Evolutionary conservation across 2,329 filamentous ascomycete genomes (phyloP).

Genomic region (Gnomoniopsis sp.): DNA sequence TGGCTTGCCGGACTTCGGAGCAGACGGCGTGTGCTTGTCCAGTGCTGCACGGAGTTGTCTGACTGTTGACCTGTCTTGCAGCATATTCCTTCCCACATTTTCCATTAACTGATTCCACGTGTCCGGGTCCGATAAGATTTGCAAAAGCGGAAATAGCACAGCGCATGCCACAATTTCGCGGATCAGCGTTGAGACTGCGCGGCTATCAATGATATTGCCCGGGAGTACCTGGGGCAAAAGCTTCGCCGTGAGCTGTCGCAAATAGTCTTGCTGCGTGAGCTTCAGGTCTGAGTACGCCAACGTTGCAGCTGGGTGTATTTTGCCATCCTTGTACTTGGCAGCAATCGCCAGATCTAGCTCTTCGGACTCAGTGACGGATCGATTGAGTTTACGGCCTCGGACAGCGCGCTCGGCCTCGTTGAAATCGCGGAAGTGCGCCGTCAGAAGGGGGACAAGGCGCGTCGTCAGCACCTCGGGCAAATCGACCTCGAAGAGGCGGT

Average conservation of each 20-base stretch:
- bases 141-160: constrained; percentile 78
- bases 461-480: constrained; percentile 80
- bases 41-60: constrained; percentile 86
- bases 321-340: constrained; percentile 86
- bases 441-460: constrained; percentile 82
- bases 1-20: constrained; percentile 62
- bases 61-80: constrained; percentile 95
- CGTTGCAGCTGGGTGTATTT: constrained; percentile 80
- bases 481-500: constrained; percentile 72
- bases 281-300: constrained; percentile 82
- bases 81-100: constrained; percentile 76
- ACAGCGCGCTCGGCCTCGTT: constrained; percentile 85
- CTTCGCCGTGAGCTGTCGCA: constrained; percentile 69
- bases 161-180: constrained; percentile 91
- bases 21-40: constrained; percentile 88
- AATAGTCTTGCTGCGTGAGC: constrained; percentile 80
- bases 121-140: constrained; percentile 83
- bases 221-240: constrained; percentile 76
- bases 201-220: constrained; percentile 69
- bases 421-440: constrained; percentile 84
- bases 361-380: constrained; percentile 90
- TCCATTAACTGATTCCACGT: constrained; percentile 98
- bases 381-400: constrained; percentile 80
- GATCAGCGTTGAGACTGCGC: constrained; percentile 75
- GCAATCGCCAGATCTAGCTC: constrained; percentile 95